Percentiles rank a stretch among this genome's conserved stretches.
These are phyloP conservation scores for Globisporangium okanoganense DNA, from an alignment of 352 stramenopile genomes.

Conservation along the genomic window DNA sequence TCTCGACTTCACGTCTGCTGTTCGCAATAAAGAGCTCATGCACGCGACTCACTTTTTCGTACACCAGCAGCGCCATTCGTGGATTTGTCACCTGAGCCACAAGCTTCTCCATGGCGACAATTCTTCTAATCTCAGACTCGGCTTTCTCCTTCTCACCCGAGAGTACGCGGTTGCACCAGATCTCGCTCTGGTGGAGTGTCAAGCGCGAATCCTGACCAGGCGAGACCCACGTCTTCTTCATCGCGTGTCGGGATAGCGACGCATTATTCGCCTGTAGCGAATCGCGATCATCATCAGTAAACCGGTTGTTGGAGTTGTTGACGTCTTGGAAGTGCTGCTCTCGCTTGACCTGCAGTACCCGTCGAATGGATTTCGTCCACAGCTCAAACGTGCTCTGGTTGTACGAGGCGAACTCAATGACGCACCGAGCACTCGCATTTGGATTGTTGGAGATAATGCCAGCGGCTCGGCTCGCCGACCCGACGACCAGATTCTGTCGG, in stretches of 20 bases:
- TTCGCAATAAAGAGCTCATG: conserved; percentile 83
- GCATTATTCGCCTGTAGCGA: conserved; percentile 11
- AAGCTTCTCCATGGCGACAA: conserved; percentile 84
- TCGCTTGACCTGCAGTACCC: conserved; percentile 56
- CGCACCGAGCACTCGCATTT: conserved; percentile 48
- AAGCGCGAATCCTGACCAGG: conserved; percentile 79
- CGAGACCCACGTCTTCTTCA: conserved; percentile 53
- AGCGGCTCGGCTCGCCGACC: conserved; percentile 36
- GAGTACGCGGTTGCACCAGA: conserved; percentile 82
- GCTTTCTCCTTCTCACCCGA: conserved; percentile 81
- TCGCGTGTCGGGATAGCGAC: conserved; percentile 7
- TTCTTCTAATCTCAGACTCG: conserved; percentile 75
- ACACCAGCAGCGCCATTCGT: conserved; percentile 82
- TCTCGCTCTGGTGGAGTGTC: conserved; percentile 80
- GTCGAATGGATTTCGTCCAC: conserved; percentile 80
- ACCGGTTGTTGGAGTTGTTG: conserved; percentile 3
- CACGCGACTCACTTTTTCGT: conserved; percentile 87
- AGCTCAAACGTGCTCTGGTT: conserved; percentile 84
- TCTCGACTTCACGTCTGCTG: conserved; percentile 70
- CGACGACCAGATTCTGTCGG: conserved; percentile 46
- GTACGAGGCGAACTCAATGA: conserved; percentile 79
- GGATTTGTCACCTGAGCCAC: conserved; percentile 73
- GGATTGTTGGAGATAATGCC: conserved; percentile 50
- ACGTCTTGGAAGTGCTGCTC: conserved; percentile 28
- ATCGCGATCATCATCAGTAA: conserved; percentile 5